Base-by-base conservation (phyloP, 257 asterid species). In the Eustoma russellianum region DNA sequence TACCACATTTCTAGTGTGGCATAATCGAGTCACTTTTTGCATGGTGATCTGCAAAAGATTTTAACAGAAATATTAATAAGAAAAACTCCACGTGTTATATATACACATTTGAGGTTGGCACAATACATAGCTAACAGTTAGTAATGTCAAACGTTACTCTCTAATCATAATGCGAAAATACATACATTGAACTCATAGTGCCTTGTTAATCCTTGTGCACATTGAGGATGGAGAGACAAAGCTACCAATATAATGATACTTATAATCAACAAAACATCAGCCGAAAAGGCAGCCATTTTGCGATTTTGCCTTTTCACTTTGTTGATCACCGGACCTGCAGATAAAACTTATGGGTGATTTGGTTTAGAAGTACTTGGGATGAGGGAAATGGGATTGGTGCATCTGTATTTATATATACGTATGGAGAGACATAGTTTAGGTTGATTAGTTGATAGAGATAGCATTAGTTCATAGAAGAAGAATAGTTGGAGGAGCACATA, bases 1-100 rank as follows among this genome's bases (percentile, higher is more conserved):
- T 1, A 74, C 81, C 33, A 80, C 60, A 52, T 72, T 77, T 63
- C 70, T 80, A 0, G 78, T 74, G 72, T 77, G 83, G 62, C 88
- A 80, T 30, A 80, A 52, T 19, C 83, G 66, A 1, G 76, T 77
- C 13, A 80, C 76, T 5, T 63, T 69, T 52, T 64, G 51, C 83
- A 77, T 71, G 43, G 77, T 58, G 51, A 80, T 66, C 83, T 80
- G 43, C 57, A 57, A 56, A 18, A 13, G 3, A 46, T 7, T 12
- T 5, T 17, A 30, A 15, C 8, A 48, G 17, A 17, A 53, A 18
- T 33, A 34, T 16, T 50, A 4, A 41, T 8, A 50, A 33, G 12
- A 17, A 14, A 0, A 6, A 50, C 38, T 2, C 33, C 17, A 44
- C 6, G 41, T 38, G 45, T 13, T 14, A 5, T 1, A 17, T 14